Evolutionary conservation across 139 green algal genomes (phyloP).

Genomic region (Coccomyxa sp.): DNA sequence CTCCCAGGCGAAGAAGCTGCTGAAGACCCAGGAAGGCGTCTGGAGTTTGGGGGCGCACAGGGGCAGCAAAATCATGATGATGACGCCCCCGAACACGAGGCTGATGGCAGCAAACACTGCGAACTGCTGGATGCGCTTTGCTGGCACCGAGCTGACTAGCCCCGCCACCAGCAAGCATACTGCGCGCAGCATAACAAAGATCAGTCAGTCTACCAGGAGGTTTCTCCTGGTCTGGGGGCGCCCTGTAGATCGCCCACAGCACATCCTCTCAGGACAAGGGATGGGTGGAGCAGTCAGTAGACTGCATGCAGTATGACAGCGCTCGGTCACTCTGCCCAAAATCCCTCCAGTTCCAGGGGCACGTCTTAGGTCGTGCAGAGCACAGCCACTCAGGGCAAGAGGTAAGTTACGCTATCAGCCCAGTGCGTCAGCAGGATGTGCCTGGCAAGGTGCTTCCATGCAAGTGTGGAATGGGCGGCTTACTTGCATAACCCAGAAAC

Average conservation of each 20-base stretch:
- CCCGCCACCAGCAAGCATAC: neutral
- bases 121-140: neutral
- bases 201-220: neutral
- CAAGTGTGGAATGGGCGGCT: neutral
- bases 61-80: neutral
- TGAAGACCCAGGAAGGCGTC: neutral
- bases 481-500: neutral
- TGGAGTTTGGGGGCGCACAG: neutral
- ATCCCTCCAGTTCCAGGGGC: neutral
- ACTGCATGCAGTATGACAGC: neutral
- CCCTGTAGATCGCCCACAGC: no score
- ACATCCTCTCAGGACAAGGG: no score
- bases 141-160: neutral
- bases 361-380: neutral
- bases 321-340: neutral
- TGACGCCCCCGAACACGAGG: neutral
- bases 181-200: neutral
- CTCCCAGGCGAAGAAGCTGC: neutral
- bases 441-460: neutral
- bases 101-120: neutral
- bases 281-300: neutral
- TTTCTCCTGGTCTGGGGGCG: no score
- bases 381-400: neutral
- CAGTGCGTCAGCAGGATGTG: neutral
- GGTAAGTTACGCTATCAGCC: neutral